phyloP scores from a whole-genome alignment of 2,329 filamentous ascomycete genomes.

The Aciculosporium take region DNA sequence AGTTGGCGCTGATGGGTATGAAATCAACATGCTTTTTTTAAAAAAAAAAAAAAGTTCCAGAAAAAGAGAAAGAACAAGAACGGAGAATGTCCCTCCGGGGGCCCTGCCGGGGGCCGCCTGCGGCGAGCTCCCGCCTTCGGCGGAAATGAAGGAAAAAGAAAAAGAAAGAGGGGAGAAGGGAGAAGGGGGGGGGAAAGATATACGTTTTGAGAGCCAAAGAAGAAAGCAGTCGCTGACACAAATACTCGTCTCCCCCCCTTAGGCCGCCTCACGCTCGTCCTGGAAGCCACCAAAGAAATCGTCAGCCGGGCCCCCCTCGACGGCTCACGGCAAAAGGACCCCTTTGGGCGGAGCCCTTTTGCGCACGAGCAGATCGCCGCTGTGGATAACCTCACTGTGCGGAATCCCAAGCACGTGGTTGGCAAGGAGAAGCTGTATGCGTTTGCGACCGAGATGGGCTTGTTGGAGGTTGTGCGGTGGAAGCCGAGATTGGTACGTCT shows the following conservation, averaged over 20 bases:
- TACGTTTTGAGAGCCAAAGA: too few species aligned
- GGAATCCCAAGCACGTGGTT: constrained; percentile 46
- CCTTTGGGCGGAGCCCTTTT: constrained; percentile 52
- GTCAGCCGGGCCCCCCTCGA: constrained; percentile 18
- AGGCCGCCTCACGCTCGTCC: constrained; percentile 24
- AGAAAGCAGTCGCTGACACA: too few species aligned
- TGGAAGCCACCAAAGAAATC: constrained; percentile 26
- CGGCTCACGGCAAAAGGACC: constrained; percentile 25
- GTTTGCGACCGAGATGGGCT: constrained; percentile 55
- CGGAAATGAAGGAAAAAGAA: too few species aligned
- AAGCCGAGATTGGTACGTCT: constrained; percentile 62
- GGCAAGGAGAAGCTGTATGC: constrained; percentile 50
- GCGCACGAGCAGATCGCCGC: constrained; percentile 54
- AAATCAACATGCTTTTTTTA: background rate
- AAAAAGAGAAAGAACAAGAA: background rate
- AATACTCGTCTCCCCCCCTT: constrained; percentile 5
- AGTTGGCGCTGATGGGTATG: constrained; percentile 75
- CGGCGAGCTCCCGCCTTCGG: too few species aligned
- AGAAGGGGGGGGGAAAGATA: too few species aligned
- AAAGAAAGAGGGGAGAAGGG: background rate
- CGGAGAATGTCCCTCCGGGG: too few species aligned
- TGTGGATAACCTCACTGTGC: constrained; percentile 54
- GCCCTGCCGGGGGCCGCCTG: too few species aligned
- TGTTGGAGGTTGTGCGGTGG: constrained; percentile 73
- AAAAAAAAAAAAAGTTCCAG: background rate